Percentiles rank a stretch among this genome's conserved stretches.
Conservation (phyloP, 306 rosid species). For the Dicorynia guianensis region DNA sequence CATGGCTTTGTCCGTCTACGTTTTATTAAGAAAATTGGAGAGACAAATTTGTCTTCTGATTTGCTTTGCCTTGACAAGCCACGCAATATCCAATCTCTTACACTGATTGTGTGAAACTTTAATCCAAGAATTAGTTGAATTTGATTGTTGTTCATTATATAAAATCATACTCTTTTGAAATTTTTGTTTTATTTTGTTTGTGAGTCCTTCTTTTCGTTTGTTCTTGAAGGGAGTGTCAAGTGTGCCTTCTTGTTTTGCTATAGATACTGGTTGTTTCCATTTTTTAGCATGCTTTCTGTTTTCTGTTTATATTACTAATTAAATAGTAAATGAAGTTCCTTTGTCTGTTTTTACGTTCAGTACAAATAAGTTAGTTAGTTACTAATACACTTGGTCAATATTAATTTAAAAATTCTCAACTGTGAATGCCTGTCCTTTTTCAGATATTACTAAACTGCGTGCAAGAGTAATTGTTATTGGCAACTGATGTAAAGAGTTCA, state of each 20-base stretch:
- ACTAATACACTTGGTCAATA: neutral
- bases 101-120: slow-evolving; percentile 19
- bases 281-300: neutral
- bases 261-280: neutral
- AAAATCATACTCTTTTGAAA: neutral
- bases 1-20: neutral
- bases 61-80: slow-evolving; percentile 1
- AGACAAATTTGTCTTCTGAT: too few species aligned
- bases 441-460: neutral
- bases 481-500: neutral
- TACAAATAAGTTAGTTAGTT: neutral
- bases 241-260: neutral
- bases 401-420: neutral
- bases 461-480: slow-evolving; percentile 1
- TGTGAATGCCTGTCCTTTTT: slow-evolving; percentile 3
- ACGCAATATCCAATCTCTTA: neutral
- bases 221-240: neutral
- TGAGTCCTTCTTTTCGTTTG: neutral
- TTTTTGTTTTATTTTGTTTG: neutral
- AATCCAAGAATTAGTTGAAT: neutral
- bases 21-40: neutral
- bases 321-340: neutral
- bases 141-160: neutral
- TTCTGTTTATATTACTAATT: neutral
- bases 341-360: neutral